A percentile compares a stretch with the other conserved stretches of the same genome.
These are phyloP conservation scores for Obba rivulosa DNA, from an alignment of 768 basidiomycete genomes.

Conservation along the genomic window DNA sequence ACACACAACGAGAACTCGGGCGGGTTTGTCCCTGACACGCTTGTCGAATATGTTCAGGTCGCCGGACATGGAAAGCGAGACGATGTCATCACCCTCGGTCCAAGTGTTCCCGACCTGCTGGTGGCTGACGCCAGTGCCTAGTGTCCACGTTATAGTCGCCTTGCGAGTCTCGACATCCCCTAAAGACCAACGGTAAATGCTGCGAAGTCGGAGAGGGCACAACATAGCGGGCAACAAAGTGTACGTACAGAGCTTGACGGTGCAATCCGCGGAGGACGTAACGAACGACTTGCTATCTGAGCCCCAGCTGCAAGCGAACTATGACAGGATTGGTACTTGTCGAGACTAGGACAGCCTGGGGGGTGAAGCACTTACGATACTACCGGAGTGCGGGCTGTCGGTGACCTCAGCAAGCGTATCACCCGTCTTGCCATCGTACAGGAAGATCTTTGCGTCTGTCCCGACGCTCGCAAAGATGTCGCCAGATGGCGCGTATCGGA, in stretches of 20 bases:
- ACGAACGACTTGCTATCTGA: constrained; percentile 64
- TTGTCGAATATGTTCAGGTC: constrained; percentile 80
- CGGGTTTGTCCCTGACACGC: constrained; percentile 54
- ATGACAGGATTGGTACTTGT: background rate
- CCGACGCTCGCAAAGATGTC: constrained; percentile 85
- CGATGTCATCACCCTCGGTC: constrained; percentile 63
- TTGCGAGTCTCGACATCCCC: constrained; percentile 81
- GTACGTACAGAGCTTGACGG: constrained; percentile 77
- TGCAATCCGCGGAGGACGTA: constrained; percentile 85
- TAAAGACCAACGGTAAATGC: constrained; percentile 21
- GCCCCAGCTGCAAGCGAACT: constrained; percentile 82
- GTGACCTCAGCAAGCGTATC: constrained; percentile 68
- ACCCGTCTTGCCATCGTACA: constrained; percentile 89
- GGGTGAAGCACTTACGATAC: constrained; percentile 53
- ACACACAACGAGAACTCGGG: constrained; percentile 39
- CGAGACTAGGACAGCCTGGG: background rate
- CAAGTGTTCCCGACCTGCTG: constrained; percentile 92
- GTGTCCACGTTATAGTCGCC: constrained; percentile 57
- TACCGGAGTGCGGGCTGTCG: constrained; percentile 67
- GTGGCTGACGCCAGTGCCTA: constrained; percentile 67
- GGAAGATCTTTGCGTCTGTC: constrained; percentile 79
- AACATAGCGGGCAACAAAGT: background rate
- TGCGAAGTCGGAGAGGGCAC: background rate
- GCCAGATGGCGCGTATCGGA: constrained; percentile 78
- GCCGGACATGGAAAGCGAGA: constrained; percentile 81